Evolutionary conservation across 2,329 filamentous ascomycete species (phyloP).

Genomic region (Fusarium ramigenum): DNA sequence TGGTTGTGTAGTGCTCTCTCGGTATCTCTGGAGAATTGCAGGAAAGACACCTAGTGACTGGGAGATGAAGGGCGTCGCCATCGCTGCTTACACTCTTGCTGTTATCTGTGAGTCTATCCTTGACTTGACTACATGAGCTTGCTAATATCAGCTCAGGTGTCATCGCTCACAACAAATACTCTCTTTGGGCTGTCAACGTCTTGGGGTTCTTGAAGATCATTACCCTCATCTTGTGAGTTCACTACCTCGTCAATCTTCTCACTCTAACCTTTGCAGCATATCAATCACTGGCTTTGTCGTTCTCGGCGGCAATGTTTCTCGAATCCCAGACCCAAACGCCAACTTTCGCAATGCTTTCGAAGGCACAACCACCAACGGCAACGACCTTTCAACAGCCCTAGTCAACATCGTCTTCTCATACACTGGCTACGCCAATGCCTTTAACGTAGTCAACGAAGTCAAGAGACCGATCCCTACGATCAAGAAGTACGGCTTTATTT

Average conservation of each 20-base stretch:
- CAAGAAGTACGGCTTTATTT: slow-evolving; percentile 58
- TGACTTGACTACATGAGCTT: too few species aligned
- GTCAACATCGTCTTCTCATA: slow-evolving; percentile 69
- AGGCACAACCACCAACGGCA: slow-evolving; percentile 49
- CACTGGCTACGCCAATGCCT: slow-evolving; percentile 66
- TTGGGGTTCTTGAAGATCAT: slow-evolving; percentile 68
- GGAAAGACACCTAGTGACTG: slow-evolving; percentile 62
- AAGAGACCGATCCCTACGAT: slow-evolving; percentile 67
- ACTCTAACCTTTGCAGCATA: slow-evolving; percentile 43
- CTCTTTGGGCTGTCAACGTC: slow-evolving; percentile 63
- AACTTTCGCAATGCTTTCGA: slow-evolving; percentile 51
- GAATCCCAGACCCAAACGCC: slow-evolving; percentile 44
- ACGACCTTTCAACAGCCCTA: slow-evolving; percentile 57
- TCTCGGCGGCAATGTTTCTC: slow-evolving; percentile 52
- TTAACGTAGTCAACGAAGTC: slow-evolving; percentile 70
- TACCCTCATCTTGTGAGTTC: slow-evolving; percentile 63
- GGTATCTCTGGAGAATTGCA: slow-evolving; percentile 69
- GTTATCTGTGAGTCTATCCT: slow-evolving; percentile 18
- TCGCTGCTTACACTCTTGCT: slow-evolving; percentile 70
- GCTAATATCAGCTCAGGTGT: too few species aligned
- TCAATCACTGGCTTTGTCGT: slow-evolving; percentile 70
- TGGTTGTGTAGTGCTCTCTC: slow-evolving; percentile 59
- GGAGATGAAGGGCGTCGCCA: slow-evolving; percentile 73
- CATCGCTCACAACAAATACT: slow-evolving; percentile 65
- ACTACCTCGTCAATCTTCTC: slow-evolving; percentile 49